Evolutionary conservation across 129 eudicot genomes (phyloP).

Genomic region (Flaveria trinervia): DNA sequence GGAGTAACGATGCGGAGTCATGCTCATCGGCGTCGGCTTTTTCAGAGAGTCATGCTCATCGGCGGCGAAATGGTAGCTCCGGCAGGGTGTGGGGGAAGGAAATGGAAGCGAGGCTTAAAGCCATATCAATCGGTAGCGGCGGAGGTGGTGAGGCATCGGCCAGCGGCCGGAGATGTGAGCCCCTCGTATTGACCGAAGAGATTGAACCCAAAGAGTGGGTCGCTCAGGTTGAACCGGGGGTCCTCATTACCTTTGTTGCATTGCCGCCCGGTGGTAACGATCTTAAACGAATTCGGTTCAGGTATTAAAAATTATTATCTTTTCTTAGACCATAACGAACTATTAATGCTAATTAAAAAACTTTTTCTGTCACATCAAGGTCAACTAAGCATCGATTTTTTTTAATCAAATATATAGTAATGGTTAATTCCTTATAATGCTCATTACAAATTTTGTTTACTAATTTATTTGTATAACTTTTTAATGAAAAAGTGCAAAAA

Average conservation of each 20-base stretch:
- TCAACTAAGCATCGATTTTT: no score
- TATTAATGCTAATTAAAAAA: no score
- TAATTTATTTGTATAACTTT: background rate
- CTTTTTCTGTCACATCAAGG: no score
- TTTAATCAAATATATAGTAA: no score
- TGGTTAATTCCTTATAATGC: no score
- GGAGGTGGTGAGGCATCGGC: slow-evolving; percentile 45
- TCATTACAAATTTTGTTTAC: background rate
- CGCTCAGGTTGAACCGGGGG: slow-evolving; percentile 81
- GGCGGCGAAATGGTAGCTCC: slow-evolving; percentile 64
- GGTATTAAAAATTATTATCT: slow-evolving; percentile 39
- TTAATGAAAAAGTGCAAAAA: background rate
- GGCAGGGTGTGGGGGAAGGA: slow-evolving; percentile 75
- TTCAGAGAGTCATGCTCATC: slow-evolving; percentile 38
- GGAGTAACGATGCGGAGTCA: slow-evolving; percentile 30
- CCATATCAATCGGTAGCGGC: slow-evolving; percentile 51
- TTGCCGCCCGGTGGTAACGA: slow-evolving; percentile 80
- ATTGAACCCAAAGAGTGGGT: slow-evolving; percentile 77
- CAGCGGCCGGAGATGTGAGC: slow-evolving; percentile 55
- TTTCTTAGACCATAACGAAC: no score
- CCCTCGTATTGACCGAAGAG: slow-evolving; percentile 61
- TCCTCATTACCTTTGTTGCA: slow-evolving; percentile 64
- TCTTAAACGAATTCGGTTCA: slow-evolving; percentile 89
- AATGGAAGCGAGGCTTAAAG: slow-evolving; percentile 70
- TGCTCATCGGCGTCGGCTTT: slow-evolving; percentile 31